Evolutionary conservation across 345 rosid species (phyloP).

Genomic region (Firmiana major): DNA sequence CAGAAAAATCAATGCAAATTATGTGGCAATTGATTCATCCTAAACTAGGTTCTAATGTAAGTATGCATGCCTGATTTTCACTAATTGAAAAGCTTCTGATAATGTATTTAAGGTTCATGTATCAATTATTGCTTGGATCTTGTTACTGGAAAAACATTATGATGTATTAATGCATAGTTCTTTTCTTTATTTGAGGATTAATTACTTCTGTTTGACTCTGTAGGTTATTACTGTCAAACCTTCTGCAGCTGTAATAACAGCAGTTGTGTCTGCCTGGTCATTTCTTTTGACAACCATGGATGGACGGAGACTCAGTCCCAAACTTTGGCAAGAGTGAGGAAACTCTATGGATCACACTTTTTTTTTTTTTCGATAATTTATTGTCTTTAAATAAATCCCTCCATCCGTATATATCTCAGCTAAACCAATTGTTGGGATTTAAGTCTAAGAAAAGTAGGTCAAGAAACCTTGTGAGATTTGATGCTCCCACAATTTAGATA

Average conservation of each 20-base stretch:
- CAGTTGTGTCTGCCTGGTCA: conserved; percentile 89
- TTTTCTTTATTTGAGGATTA: neutral
- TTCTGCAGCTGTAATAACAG: conserved; percentile 52
- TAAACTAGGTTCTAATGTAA: conserved; percentile 79
- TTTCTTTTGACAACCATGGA: conserved; percentile 76
- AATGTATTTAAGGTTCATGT: neutral
- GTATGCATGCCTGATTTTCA: conserved; percentile 21
- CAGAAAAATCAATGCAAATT: conserved; percentile 75
- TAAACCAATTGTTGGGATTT: neutral
- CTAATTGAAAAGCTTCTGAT: neutral
- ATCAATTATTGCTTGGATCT: neutral
- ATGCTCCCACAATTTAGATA: neutral
- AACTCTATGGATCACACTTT: neutral
- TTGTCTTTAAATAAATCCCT: neutral
- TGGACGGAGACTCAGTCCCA: conserved; percentile 50
- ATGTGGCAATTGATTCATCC: conserved; percentile 93
- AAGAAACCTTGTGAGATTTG: neutral
- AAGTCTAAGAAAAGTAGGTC: neutral
- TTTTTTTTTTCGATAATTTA: neutral
- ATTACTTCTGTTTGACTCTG: neutral
- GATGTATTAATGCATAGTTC: neutral
- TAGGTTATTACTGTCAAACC: conserved; percentile 71
- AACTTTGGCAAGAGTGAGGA: conserved; percentile 81
- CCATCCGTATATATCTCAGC: neutral
- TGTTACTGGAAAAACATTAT: neutral